Conservation (phyloP, 2,329 filamentous ascomycete genomes). For the Cadophora sp. region DNA sequence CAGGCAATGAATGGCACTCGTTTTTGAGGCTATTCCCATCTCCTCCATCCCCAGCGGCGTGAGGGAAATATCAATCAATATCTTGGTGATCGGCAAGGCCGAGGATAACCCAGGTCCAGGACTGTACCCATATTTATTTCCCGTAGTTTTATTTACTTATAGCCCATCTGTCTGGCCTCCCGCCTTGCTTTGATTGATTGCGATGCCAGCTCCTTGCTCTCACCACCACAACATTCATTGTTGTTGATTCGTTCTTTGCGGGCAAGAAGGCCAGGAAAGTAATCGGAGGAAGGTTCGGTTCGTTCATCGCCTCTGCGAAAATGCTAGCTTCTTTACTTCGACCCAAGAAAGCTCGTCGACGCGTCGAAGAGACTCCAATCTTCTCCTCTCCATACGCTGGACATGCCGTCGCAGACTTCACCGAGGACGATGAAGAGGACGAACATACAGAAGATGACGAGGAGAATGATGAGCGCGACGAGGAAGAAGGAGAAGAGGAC, state of each 20-base stretch:
- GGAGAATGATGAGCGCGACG: slow-evolving; percentile 30
- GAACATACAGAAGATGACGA: slow-evolving; percentile 51
- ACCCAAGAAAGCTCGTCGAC: slow-evolving; percentile 44
- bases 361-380: slow-evolving; percentile 41
- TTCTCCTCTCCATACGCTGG: slow-evolving; percentile 45
- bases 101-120: slow-evolving; percentile 23
- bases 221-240: neutral
- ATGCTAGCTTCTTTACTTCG: slow-evolving; percentile 49
- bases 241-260: slow-evolving; percentile 11
- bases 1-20: too few species aligned
- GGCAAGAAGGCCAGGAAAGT: slow-evolving; percentile 1
- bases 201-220: slow-evolving; percentile 17
- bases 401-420: slow-evolving; percentile 67
- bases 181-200: slow-evolving; percentile 19
- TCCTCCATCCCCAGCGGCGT: neutral
- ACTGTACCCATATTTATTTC: slow-evolving; percentile 20
- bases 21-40: slow-evolving; percentile 34
- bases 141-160: slow-evolving; percentile 18
- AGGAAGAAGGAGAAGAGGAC: slow-evolving; percentile 40
- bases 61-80: neutral
- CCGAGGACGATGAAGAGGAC: slow-evolving; percentile 61
- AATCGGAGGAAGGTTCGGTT: neutral
- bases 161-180: neutral
- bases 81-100: slow-evolving; percentile 21
- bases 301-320: neutral